Conservation (phyloP, 1,284 basidiomycete species). For the Lentinus polychrous region DNA sequence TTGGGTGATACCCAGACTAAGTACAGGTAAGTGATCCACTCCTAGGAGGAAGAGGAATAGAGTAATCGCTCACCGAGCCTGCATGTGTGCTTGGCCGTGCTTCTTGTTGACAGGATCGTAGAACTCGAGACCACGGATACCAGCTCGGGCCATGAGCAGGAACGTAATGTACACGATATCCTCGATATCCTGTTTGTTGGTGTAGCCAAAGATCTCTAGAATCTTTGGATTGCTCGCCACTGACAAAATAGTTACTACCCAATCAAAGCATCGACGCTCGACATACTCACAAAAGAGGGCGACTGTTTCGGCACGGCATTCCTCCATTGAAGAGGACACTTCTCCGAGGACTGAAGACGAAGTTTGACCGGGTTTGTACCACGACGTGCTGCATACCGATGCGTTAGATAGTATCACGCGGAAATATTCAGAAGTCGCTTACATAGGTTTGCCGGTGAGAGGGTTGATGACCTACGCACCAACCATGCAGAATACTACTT, state of each 20-base stretch:
- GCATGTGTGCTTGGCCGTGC: slow-evolving; percentile 92
- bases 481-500: background rate
- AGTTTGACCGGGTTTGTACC: slow-evolving; percentile 83
- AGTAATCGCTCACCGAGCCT: slow-evolving; percentile 60
- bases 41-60: slow-evolving; percentile 1
- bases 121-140: slow-evolving; percentile 73
- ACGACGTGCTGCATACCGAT: slow-evolving; percentile 44
- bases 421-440: slow-evolving; percentile 15
- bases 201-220: slow-evolving; percentile 72
- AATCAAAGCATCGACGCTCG: background rate
- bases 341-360: slow-evolving; percentile 74
- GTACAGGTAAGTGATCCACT: background rate
- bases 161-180: slow-evolving; percentile 78
- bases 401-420: slow-evolving; percentile 2
- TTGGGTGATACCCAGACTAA: slow-evolving; percentile 69
- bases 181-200: slow-evolving; percentile 58
- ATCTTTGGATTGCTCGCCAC: slow-evolving; percentile 69
- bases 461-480: slow-evolving; percentile 63
- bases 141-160: slow-evolving; percentile 79
- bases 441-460: slow-evolving; percentile 76
- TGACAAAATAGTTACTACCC: slow-evolving; percentile 22
- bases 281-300: slow-evolving; percentile 60
- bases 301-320: slow-evolving; percentile 81
- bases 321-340: slow-evolving; percentile 82
- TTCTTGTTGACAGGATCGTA: slow-evolving; percentile 76